Evolutionary conservation across 176 grass and related monocot genomes (phyloP), one percentile per base, ranked within the genome.

Genomic region (Panicum miliaceum): DNA sequence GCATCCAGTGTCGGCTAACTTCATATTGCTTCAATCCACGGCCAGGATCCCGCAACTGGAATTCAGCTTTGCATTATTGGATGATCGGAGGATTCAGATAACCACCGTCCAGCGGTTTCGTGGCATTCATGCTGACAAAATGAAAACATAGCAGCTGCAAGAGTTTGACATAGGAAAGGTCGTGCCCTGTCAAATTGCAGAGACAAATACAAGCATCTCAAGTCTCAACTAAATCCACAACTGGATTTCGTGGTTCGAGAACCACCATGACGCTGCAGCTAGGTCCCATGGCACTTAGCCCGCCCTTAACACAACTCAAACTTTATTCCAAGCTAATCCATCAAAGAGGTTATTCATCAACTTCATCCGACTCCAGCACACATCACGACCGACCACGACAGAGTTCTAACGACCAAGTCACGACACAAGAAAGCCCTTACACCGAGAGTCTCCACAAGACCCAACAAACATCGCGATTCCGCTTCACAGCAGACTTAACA

Each of bases 251-350:
- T 46, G 41, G 66, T 76, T 6, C 40, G 36, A 12, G 14, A 68
- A 37, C 22, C 37, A 19, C 6, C 18, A 43, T 5, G 4, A 50
- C 27, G 2, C 48, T 51, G 48, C 5, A 2, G 10, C 45, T 10
- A 50, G 29, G 1, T 36, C 0, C 42, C 54, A 40, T 53, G 25
- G 37, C 6, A 64, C 56, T 43, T 43, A 42, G 12, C 16, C 16
- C 35, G 56, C 20, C 45, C 26, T 29, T 80, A 40, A 73, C 41
- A 64, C 41, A 69, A 68, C 69, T 45, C 54, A 35, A 68, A 77
- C 62, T 82, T 90, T 86, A 90, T 86, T 89, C 34, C 25, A 75
- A 52, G 25, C 51, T 81, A 71, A 71, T 23, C 1, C 64, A n/a
- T 46, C 64, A 16, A 64, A 25, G 32, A 81, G 46, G 47, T 69